Base-by-base conservation (phyloP, 164 flowering plant species). In the Nymphaea thermarum region DNA sequence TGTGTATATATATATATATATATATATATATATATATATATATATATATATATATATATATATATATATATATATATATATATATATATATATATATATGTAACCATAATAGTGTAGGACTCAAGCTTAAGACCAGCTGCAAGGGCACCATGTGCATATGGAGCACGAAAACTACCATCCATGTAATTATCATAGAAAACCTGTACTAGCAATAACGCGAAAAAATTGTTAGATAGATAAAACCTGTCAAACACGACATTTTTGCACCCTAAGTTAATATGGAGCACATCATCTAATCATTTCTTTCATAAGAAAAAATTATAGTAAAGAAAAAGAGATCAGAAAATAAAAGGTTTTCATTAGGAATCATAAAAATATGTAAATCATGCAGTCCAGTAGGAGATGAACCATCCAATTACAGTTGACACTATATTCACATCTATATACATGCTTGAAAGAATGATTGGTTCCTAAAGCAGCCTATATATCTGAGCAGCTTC, bases 121-220 rank as follows among this genome's bases (percentile, higher is more conserved):
- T 87, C 85, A 64, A 91, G 90, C 43, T 86, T 71, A 55, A 94
- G 93, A 68, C 87, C 91, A 74, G 93, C 87, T 59, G 95, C 91
- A 68, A 89, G 91, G 73, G 83, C 83, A 80, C 79, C 87, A 77
- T 89, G 97, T 59, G 97, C 98, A 82, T 85, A 94, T 44, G 96
- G 96, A 4, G 89, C 97, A 81, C 89, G 96, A 73, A 90, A 89
- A 36, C 96, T 96, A 42, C 94, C 97, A 81, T 93, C 96, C 66
- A 93, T 80, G 73, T 90, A 90, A 80, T 93, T 90, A 80, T 93
- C 97, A 73, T 91, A 89, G 71, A 87, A 89, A 2, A 93, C 97
- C 98, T 93, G 79, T 68, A 53, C 55, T 47, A 12, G 55, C 12
- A 25, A 25, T 25, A 25, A 25, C 36, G 36, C 36, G 36, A 25